Conservation (phyloP, 2,329 filamentous ascomycete species). For the Aspergillus spinulosporus region DNA sequence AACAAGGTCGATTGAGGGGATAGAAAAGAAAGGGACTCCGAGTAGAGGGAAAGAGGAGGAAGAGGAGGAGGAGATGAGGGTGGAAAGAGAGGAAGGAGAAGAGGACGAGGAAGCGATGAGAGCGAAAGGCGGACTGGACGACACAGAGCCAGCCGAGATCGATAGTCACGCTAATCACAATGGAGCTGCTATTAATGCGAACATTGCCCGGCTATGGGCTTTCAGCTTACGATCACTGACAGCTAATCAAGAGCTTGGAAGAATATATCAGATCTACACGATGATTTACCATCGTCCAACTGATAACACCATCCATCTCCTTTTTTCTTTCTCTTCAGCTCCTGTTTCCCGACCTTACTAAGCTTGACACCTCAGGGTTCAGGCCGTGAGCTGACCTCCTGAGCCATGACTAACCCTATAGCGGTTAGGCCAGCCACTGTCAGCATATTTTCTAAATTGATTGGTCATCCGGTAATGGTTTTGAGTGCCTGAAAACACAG, state of each 20-base stretch:
- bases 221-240: too few relatives aligned
- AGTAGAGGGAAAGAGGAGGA: slow-evolving; percentile 10
- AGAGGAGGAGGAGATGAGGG: slow-evolving; percentile 5
- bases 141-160: slow-evolving; percentile 11
- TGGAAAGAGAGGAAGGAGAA: slow-evolving; percentile 2
- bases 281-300: neutral
- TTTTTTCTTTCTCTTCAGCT: neutral
- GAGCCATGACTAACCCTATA: slow-evolving; percentile 5
- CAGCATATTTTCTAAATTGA: neutral
- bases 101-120: neutral
- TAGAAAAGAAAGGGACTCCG: slow-evolving; percentile 4
- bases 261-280: neutral
- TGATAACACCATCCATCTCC: neutral
- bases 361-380: slow-evolving; percentile 5
- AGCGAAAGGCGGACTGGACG: neutral
- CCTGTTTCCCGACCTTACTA: neutral
- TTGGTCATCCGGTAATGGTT: neutral
- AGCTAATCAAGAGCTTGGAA: too few relatives aligned
- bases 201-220: neutral
- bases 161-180: slow-evolving; percentile 16
- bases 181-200: slow-evolving; percentile 4
- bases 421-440: slow-evolving; percentile 1
- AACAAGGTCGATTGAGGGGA: slow-evolving; percentile 14
- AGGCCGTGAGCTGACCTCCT: slow-evolving; percentile 9
- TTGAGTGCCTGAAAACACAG: slow-evolving; percentile 15